Percentiles rank a stretch among this genome's conserved stretches.
Conservation (phyloP, 768 basidiomycete genomes). For the Suillus fuscotomentosus region DNA sequence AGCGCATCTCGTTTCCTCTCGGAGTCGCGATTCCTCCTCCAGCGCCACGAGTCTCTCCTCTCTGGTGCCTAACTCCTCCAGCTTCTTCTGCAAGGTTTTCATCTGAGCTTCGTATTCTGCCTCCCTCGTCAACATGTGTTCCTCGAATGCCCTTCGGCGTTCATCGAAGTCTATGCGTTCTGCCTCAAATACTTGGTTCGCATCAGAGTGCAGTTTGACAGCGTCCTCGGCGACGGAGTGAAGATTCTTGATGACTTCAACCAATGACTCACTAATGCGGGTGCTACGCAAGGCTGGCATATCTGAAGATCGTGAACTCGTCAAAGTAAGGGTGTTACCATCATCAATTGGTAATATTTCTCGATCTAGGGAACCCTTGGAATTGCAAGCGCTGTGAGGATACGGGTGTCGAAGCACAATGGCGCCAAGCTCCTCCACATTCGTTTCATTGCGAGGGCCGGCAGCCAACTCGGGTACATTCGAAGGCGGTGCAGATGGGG, state of each 20-base stretch:
- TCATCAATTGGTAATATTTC: neutral
- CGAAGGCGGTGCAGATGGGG: conserved; percentile 8
- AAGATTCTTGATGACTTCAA: conserved; percentile 15
- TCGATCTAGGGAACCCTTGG: neutral
- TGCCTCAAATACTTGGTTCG: conserved; percentile 15
- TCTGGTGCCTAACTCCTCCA: conserved; percentile 19
- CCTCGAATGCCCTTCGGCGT: conserved; percentile 20
- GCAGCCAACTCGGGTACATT: neutral
- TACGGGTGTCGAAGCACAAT: conserved; percentile 13
- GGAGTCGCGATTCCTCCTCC: conserved; percentile 24
- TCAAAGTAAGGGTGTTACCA: neutral
- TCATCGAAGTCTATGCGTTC: conserved; percentile 12
- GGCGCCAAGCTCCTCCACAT: neutral
- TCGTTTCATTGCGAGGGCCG: conserved; percentile 2
- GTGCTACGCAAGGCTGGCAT: conserved; percentile 7
- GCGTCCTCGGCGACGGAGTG: conserved; percentile 5
- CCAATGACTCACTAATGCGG: conserved; percentile 3
- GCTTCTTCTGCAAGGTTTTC: conserved; percentile 18
- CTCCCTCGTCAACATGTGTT: conserved; percentile 18
- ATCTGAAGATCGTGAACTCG: neutral
- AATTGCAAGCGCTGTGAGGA: conserved; percentile 1
- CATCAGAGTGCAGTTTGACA: conserved; percentile 15
- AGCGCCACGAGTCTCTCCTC: conserved; percentile 16
- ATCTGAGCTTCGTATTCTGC: conserved; percentile 17
- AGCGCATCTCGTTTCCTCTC: conserved; percentile 22